Base-by-base conservation (phyloP, 345 rosid species). In the Bruguiera sexangula region DNA sequence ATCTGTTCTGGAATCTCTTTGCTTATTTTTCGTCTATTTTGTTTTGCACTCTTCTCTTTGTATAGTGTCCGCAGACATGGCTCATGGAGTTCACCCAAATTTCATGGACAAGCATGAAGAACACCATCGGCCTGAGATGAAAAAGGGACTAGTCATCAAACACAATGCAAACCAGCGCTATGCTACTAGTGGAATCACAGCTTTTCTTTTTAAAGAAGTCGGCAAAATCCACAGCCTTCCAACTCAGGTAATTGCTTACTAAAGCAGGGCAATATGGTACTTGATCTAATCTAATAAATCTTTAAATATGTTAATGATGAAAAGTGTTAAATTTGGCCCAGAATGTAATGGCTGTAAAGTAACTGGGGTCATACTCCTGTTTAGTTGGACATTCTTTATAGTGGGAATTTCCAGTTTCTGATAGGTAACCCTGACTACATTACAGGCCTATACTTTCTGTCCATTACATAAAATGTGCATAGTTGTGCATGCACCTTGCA, bases 151-250 rank as follows among this genome's bases (percentile, higher is more conserved):
- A 29, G 98, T 94, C 36, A 88, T 94, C 77, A 94, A 94, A 78
- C 92, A 94, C 84, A 94, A 94, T 71, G 96, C 98, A 57, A 94
- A 88, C 68, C 98, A 91, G 85, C 89, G 92, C 0, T 94, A 94
- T 82, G 95, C 98, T 67, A 94, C 98, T 4, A 91, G 90, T 78
- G 97, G 95, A 19, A 78, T 91, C 60, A 89, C 98, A 1, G 81
- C 97, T 76, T 89, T 94, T 85, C 95, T 94, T 60, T 91, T 94
- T 79, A 89, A 84, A 71, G 98, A 94, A 86, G 88, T 91, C 24
- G 97, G 89, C 62, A 91, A 79, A 79, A 74, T 88, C 11, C 91
- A 82, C 78, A 76, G 80, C 80, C 87, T 94, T 82, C 98, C 97
- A 61, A 84, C 87, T 74, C 97, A 94, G 95, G 98, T 94, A 82